Evolutionary conservation across 176 grass and related monocot genomes (phyloP), one percentile per base, ranked within the genome.

Genomic region (Juncus inflexus): DNA sequence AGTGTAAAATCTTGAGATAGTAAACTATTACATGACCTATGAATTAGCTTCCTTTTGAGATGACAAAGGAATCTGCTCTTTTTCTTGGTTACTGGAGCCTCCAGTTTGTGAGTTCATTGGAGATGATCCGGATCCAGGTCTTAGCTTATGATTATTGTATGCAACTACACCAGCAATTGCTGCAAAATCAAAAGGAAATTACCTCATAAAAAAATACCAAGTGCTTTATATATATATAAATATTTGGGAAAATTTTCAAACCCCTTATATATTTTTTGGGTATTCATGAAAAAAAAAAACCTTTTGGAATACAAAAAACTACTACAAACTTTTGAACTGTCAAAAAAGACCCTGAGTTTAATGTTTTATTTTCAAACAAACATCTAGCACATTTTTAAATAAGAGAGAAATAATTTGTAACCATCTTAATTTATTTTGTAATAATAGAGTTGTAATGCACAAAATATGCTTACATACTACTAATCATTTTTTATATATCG

Each of bases 91-190:
- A 74, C 57, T 69, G 52, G 66, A 54, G 9, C n/a, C 41, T 62
- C 63, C 64, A 59, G 78, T 64, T 38, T 67, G 77, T 66, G 75
- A 82, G 40, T 79, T 86, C 36, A 37, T 35, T 83, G 75, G 81
- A 15, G 72, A 63, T 81, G 81, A 40, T 54, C 79, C 73, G 53
- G 62, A 43, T 35, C 9, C 53, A 11, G 67, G 74, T 68, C 77
- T 90, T 35, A 97, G 78, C 80, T 89, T 97, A 64, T 89, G 65
- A 63, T 97, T 97, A 64, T 97, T 97, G 70, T 97, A 97, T 54
- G 85, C 85, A 40, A 91, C 85, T 9, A 97, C 88, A 81, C 94
- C 94, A n/a, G 73, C 79, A 77, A 97, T 92, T 52, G 94, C 94
- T 97, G 87, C 52, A 86, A 38, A 74, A 55, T 7, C 52, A 54